Percentiles rank a stretch among this genome's conserved stretches.
phyloP scores from a whole-genome alignment of 73 alveolate species.

The Paramecium bursaria region DNA sequence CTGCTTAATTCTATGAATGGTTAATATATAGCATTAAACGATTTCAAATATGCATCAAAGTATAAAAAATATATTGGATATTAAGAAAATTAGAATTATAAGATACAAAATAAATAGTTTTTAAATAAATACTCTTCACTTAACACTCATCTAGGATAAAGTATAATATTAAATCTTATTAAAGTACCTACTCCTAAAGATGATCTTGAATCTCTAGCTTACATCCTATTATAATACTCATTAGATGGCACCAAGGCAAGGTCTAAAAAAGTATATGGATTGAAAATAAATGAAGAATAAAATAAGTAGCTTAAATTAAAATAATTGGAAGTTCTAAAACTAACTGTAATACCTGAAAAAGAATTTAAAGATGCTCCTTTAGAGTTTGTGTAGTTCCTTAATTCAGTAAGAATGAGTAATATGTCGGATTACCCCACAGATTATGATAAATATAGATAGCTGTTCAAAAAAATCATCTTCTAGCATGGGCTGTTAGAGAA shows the following conservation, averaged over 20 bases:
- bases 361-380: conserved; percentile 36
- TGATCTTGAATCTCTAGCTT: conserved; percentile 37
- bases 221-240: conserved; percentile 7
- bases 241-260: background rate
- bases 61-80: too few species aligned
- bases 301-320: conserved; percentile 17
- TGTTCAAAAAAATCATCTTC: conserved; percentile 23
- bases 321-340: conserved; percentile 10
- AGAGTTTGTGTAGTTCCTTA: conserved; percentile 21
- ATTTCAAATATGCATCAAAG: conserved; percentile 46
- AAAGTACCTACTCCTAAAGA: conserved; percentile 52
- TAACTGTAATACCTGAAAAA: background rate
- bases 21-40: conserved; percentile 1
- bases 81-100: too few species aligned
- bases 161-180: background rate
- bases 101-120: conserved; percentile 11
- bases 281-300: background rate
- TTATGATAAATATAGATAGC: background rate
- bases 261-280: too few species aligned
- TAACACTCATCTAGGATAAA: conserved; percentile 39
- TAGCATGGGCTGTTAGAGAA: too few species aligned
- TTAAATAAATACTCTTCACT: conserved; percentile 27
- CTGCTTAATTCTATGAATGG: background rate
- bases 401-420: background rate
- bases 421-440: conserved; percentile 11